These are phyloP conservation scores for Senecio squalidus DNA, from an alignment of 140 eudicot genomes.

Conservation along the genomic window DNA sequence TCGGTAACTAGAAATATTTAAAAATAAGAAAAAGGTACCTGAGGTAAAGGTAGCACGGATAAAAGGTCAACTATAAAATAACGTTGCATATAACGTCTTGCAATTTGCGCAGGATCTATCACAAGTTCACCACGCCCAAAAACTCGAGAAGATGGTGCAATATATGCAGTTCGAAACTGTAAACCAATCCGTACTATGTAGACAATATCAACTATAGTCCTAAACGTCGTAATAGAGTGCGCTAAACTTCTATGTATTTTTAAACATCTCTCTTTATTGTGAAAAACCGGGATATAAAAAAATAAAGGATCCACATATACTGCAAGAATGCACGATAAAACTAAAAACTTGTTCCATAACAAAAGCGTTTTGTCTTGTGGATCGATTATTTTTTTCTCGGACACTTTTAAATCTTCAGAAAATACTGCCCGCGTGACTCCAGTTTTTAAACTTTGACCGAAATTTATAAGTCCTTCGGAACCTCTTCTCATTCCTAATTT, in stretches of 20 bases:
- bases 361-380: slow-evolving; percentile 84
- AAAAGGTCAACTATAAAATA: slow-evolving; percentile 73
- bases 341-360: slow-evolving; percentile 78
- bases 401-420: slow-evolving; percentile 81
- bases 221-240: slow-evolving; percentile 52
- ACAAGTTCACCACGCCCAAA: slow-evolving; percentile 98
- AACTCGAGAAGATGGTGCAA: slow-evolving; percentile 96
- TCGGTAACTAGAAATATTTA: no score
- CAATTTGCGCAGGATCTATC: slow-evolving; percentile 81
- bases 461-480: slow-evolving; percentile 74
- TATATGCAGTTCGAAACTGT: slow-evolving; percentile 88
- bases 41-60: slow-evolving; percentile 85
- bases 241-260: slow-evolving; percentile 73
- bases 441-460: slow-evolving; percentile 57
- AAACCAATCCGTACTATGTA: slow-evolving; percentile 68
- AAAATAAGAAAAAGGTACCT: no score
- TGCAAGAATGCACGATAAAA: slow-evolving; percentile 76
- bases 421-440: slow-evolving; percentile 80
- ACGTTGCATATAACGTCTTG: slow-evolving; percentile 64
- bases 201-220: slow-evolving; percentile 64
- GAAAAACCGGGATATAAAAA: slow-evolving; percentile 74
- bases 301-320: slow-evolving; percentile 90
- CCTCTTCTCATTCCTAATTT: slow-evolving; percentile 61
- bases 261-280: slow-evolving; percentile 42
- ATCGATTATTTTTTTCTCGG: slow-evolving; percentile 71